Evolutionary conservation across 106 monocot species (phyloP), one percentile per base, ranked within the genome.

Genomic region (Dendrobium nobile): DNA sequence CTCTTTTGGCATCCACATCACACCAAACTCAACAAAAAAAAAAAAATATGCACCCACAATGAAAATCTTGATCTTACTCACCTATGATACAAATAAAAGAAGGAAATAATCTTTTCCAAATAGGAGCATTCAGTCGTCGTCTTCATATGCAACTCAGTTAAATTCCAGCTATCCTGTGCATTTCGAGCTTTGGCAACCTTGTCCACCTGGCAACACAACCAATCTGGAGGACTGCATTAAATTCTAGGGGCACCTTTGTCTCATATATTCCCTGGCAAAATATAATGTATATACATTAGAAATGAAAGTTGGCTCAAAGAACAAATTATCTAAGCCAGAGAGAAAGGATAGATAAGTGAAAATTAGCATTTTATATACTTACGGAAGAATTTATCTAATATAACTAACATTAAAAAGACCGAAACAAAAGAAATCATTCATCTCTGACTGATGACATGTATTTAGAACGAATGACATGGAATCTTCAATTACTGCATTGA

Each of bases 141-240:
- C 79, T 95, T 98, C 94, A 98, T 95, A 72, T 85, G 90, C 74
- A 98, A 68, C 72, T 92, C 94, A 41, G 68, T 82, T 51, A 98
- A 80, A 79, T 86, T 84, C 97, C 97, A 98, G 47, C 84, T 87
- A 80, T 92, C 86, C 51, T 86, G 82, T 9, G 56, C 44, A 87
- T 86, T 94, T 40, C 87, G 87, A 42, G n/a, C 72, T 58, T 86
- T 89, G 31, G 85, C 86, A 87, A 79, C 55, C 83, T 89, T 91
- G 82, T 94, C 91, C 33, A 84, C 90, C 89, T 89, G 92, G 84
- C 97, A 98, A 98, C 94, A 78, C 97, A 98, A 77, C 97, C 97
- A 84, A 98, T 86, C 81, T 94, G 83, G 33, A 94, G 84, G 72
- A 98, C 89, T 42, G 97, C 88, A 89, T 87, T 82, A 59, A 86